phyloP scores from a whole-genome alignment of 371 early-diverging fungal genomes.

The Syncephalastrum contaminatum region DNA sequence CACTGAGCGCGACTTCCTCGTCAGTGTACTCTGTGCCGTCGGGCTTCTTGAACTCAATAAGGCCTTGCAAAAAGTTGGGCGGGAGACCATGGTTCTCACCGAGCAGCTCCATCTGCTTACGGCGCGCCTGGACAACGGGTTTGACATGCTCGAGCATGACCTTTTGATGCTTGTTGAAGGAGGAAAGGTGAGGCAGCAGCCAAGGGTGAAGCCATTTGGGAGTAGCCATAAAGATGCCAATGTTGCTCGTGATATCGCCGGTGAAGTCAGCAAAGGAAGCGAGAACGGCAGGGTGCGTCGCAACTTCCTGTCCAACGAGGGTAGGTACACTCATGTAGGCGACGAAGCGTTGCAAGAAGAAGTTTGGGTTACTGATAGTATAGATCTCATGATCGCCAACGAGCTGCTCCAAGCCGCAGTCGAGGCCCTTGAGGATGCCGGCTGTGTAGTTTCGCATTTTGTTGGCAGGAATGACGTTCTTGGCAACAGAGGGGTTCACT shows the following conservation, averaged over 20 bases:
- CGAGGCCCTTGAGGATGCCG: slow-evolving; percentile 22
- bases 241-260: slow-evolving; percentile 27
- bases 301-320: slow-evolving; percentile 31
- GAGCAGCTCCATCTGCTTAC: slow-evolving; percentile 7
- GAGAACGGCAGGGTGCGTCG: slow-evolving; percentile 22
- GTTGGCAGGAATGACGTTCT: slow-evolving; percentile 12
- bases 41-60: slow-evolving; percentile 20
- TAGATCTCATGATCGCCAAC: slow-evolving; percentile 9
- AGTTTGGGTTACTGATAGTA: slow-evolving; percentile 10
- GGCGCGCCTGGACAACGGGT: slow-evolving; percentile 20
- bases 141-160: slow-evolving; percentile 28
- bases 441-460: slow-evolving; percentile 21
- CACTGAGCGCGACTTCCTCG: slow-evolving; percentile 18
- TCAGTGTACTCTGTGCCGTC: slow-evolving; percentile 22
- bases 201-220: slow-evolving; percentile 25
- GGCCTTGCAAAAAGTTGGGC: slow-evolving; percentile 25
- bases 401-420: slow-evolving; percentile 15
- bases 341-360: slow-evolving; percentile 31
- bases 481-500: slow-evolving; percentile 30
- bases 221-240: slow-evolving; percentile 16
- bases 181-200: slow-evolving; percentile 28
- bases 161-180: slow-evolving; percentile 17
- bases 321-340: slow-evolving; percentile 42
- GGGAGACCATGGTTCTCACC: slow-evolving; percentile 10
- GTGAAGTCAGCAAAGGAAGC: slow-evolving; percentile 41